Percentiles rank a stretch among this genome's conserved stretches.
These are phyloP conservation scores for Akanthomyces dipterigenus DNA, from an alignment of 2,329 filamentous ascomycete species.

Conservation along the genomic window DNA sequence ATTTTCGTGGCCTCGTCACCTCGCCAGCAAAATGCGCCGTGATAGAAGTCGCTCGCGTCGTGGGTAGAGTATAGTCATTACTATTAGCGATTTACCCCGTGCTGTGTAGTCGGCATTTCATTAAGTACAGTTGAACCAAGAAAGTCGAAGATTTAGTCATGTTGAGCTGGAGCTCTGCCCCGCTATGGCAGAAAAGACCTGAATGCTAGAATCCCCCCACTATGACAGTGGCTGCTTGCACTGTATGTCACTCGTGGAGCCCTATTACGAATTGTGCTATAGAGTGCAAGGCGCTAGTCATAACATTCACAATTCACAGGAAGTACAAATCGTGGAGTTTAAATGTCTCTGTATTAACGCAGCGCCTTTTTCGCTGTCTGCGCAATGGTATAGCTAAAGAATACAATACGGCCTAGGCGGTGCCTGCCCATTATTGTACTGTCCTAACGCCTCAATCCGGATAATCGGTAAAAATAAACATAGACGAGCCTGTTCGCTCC, in stretches of 20 bases:
- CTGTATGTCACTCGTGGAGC: neutral
- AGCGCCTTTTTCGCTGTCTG: constrained; percentile 12
- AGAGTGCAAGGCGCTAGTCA: neutral
- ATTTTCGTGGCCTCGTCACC: neutral
- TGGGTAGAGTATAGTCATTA: neutral
- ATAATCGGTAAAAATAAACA: constrained; percentile 4
- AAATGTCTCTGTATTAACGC: constrained; percentile 15
- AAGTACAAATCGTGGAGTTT: neutral
- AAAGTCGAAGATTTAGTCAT: neutral
- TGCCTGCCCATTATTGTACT: neutral
- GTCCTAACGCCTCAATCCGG: constrained; percentile 22
- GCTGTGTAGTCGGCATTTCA: neutral
- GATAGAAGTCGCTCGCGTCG: neutral
- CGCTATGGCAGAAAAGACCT: neutral
- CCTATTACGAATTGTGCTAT: neutral
- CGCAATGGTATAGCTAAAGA: constrained; percentile 13
- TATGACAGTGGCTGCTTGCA: neutral
- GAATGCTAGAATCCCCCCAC: neutral
- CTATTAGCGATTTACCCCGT: neutral
- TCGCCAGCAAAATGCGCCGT: neutral
- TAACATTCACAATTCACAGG: neutral
- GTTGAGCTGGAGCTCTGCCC: neutral
- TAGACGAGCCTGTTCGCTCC: constrained; percentile 22
- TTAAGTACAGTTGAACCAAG: too few species aligned
- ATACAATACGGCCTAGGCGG: constrained; percentile 8